phyloP scores from a whole-genome alignment of 2,329 filamentous ascomycete species.

The Trichoderma cornu-damae region DNA sequence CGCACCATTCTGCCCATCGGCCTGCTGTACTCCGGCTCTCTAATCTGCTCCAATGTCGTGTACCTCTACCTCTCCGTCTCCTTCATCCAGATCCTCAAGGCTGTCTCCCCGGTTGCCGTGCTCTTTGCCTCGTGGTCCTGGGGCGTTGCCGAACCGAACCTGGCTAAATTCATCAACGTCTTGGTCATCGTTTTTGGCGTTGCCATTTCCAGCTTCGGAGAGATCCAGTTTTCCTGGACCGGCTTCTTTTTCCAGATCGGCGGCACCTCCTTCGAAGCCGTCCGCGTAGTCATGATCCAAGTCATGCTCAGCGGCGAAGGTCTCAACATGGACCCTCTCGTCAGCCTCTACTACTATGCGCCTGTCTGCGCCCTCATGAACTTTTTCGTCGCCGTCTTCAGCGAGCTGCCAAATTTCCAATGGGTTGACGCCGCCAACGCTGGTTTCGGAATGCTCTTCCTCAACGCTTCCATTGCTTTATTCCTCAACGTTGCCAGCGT shows the following conservation, averaged over 20 bases:
- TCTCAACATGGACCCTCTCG: slow-evolving; percentile 81
- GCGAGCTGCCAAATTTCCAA: slow-evolving; percentile 63
- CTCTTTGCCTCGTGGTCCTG: slow-evolving; percentile 60
- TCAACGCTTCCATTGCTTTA: slow-evolving; percentile 76
- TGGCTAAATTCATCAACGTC: slow-evolving; percentile 44
- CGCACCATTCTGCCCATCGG: slow-evolving; percentile 62
- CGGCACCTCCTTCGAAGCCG: slow-evolving; percentile 75
- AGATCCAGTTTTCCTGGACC: slow-evolving; percentile 62
- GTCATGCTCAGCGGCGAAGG: slow-evolving; percentile 70
- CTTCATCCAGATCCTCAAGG: slow-evolving; percentile 69
- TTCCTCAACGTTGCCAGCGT: slow-evolving; percentile 77
- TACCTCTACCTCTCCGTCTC: slow-evolving; percentile 63
- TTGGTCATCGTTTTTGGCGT: slow-evolving; percentile 50
- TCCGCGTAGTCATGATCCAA: slow-evolving; percentile 80
- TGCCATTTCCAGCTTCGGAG: slow-evolving; percentile 51
- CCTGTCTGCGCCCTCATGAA: slow-evolving; percentile 82
- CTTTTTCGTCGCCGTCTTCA: slow-evolving; percentile 60
- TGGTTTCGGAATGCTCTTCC: slow-evolving; percentile 60
- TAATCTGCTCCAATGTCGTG: slow-evolving; percentile 62
- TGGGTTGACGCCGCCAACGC: slow-evolving; percentile 60
- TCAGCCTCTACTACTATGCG: slow-evolving; percentile 85
- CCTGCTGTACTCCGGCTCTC: slow-evolving; percentile 59
- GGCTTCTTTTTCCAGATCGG: slow-evolving; percentile 66
- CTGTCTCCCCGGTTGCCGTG: slow-evolving; percentile 61
- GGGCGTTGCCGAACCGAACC: slow-evolving; percentile 45